phyloP scores from a whole-genome alignment of 2,329 filamentous ascomycete species.

The Ascosphaera pollenicola region DNA sequence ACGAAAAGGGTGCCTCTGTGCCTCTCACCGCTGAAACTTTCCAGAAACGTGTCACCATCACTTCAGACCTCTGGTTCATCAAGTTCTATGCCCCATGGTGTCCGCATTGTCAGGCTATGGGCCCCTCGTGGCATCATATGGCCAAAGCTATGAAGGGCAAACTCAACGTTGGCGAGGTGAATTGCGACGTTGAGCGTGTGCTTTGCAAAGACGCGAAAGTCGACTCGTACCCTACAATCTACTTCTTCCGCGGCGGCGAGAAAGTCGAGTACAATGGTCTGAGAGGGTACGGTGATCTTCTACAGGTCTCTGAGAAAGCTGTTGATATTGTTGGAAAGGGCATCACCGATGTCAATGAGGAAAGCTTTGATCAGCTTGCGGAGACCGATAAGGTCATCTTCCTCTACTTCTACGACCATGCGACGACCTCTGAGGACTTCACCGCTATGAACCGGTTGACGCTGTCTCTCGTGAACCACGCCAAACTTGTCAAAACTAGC shows the following conservation, averaged over 20 bases:
- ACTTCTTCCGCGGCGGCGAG: conserved; percentile 84
- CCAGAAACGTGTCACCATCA: conserved; percentile 63
- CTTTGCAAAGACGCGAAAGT: conserved; percentile 85
- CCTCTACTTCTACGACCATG: conserved; percentile 92
- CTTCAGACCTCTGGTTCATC: conserved; percentile 88
- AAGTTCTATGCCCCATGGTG: conserved; percentile 99
- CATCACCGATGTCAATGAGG: conserved; percentile 59
- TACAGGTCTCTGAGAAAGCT: conserved; percentile 70
- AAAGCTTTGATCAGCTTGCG: conserved; percentile 59
- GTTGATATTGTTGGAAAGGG: conserved; percentile 53
- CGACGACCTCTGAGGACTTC: conserved; percentile 84
- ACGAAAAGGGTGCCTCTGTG: conserved; percentile 53
- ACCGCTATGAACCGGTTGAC: conserved; percentile 66
- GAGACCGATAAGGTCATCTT: conserved; percentile 92
- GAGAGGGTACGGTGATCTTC: conserved; percentile 73
- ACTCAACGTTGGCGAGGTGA: conserved; percentile 87
- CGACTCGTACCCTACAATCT: conserved; percentile 63
- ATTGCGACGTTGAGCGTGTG: conserved; percentile 66
- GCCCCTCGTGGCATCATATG: conserved; percentile 72
- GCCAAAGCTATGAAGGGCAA: conserved; percentile 76
- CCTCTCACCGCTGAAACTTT: conserved; percentile 67
- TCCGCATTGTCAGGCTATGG: conserved; percentile 81
- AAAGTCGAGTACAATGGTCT: conserved; percentile 84
- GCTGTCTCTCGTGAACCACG: conserved; percentile 72
- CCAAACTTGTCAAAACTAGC: conserved; percentile 77